Evolutionary conservation across 163 green algal species (phyloP), one percentile per base, ranked within the genome.

Genomic region (Chlorella variabilis): DNA sequence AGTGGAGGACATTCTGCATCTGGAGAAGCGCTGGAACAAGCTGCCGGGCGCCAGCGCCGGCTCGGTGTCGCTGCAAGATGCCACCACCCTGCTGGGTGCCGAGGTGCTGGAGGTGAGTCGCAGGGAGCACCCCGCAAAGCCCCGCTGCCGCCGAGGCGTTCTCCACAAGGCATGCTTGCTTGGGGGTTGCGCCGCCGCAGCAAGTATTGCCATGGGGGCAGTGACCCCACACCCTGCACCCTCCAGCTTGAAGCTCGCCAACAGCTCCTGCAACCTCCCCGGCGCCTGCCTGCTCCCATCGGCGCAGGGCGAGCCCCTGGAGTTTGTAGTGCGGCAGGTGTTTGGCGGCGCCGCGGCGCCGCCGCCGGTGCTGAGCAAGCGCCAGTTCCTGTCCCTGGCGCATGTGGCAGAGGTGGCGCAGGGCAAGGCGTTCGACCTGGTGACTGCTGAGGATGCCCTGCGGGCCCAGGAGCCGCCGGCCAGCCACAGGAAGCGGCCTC

Each of bases 351-450:
- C 54, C 54, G 15, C 54, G 5, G 38, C 54, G 38, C 23, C 36
- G n/a, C 33, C 3, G 6, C 21, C 48, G 17, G 36, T 80, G 73
- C 51, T 85, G 21, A 71, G 21, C 80, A 69, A 61, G 62, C 58
- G 61, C 8, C 71, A 85, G 63, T 81, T 85, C 51, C 49, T 81
- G 17, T 17, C 62, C 27, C 42, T 85, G 13, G 63, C 71, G 25
- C 80, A 85, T 51, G 71, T 85, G 49, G 80, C 77, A 2, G 73
- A 80, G 56, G 25, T 71, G 73, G 73, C 73, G 56, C 73, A 80
- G 56, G 39, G 73, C 73, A 80, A 70, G 56, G 73, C 73, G 0
- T 80, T 80, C 17, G 56, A 80, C 73, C 54, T 80, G 56, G 54
- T 69, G 36, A 80, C 73, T 3, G 73, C 73, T 11, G 73, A 80